Evolutionary conservation across 192 early-diverging fungal genomes (phyloP).

Genomic region (Mortierella alpina): DNA sequence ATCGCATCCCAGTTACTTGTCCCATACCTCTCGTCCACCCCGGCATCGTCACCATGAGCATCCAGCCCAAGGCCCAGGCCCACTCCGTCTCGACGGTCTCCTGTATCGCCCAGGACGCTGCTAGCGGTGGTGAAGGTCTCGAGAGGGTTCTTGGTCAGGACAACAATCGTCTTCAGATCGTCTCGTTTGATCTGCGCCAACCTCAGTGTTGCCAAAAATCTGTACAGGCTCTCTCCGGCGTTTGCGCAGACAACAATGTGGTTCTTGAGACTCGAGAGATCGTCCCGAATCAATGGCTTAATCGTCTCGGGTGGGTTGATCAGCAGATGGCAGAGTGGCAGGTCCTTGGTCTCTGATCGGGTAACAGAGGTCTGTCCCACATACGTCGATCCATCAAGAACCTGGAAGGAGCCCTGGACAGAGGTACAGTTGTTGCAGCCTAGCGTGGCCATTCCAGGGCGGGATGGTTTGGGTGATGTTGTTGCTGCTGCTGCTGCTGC

Average conservation of each 20-base stretch:
- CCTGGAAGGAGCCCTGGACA: slow-evolving; percentile 8
- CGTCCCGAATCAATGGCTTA: slow-evolving; percentile 25
- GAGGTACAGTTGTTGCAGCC: neutral
- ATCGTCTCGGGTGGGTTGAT: slow-evolving; percentile 19
- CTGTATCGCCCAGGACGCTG: neutral
- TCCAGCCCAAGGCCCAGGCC: neutral
- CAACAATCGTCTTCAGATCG: slow-evolving; percentile 62
- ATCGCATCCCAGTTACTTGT: slow-evolving; percentile 43
- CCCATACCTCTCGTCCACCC: neutral
- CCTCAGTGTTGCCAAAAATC: slow-evolving; percentile 48
- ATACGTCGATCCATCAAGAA: slow-evolving; percentile 30
- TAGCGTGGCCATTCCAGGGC: neutral
- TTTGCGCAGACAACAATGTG: slow-evolving; percentile 63
- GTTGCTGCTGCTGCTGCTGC: neutral
- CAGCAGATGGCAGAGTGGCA: slow-evolving; percentile 50
- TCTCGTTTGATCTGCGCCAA: slow-evolving; percentile 49
- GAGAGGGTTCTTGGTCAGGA: slow-evolving; percentile 42
- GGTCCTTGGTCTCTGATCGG: slow-evolving; percentile 34
- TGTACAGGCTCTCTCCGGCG: slow-evolving; percentile 40
- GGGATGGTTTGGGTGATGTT: neutral
- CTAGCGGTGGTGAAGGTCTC: slow-evolving; percentile 13
- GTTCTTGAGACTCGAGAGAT: slow-evolving; percentile 25
- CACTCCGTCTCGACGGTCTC: too few relatives aligned
- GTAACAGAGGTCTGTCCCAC: slow-evolving; percentile 36
- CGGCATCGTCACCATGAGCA: neutral